Base-by-base conservation (phyloP, 2,329 filamentous ascomycete genomes). In the Clarireedia sp. region DNA sequence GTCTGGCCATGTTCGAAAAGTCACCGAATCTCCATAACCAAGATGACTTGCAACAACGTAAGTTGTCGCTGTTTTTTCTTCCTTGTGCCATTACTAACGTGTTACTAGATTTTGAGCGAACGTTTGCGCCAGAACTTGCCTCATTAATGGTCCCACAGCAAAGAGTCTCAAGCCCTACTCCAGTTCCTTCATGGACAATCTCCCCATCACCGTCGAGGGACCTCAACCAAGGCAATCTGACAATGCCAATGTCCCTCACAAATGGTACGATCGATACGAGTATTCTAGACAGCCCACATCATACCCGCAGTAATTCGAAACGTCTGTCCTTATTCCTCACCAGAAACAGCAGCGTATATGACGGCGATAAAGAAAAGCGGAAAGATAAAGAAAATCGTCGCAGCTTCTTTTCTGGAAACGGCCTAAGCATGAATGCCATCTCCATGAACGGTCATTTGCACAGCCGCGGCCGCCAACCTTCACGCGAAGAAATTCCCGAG, bases 1-100 rank as follows among this genome's bases (percentile, higher is more conserved):
- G 89, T 64, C 72, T 97, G 60, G 77, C 77, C 3, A 77, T 84
- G 63, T 89, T 89, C 69, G 78, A 79, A 57, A 82, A 80, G 50
- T 62, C 63, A 73, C 79, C 71, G 6, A 82, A 80, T 70, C 81
- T 75, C 69, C 78, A 73, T 70, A 75, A 73, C 45, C 74, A 80
- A 33, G 78, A 81, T 65, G 82, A 87, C 67, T 74, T 90, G 37
- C 76, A 80, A 58, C 76, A 75, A 70, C 78, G 86, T 89, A 78
- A 74, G 84, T 52, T 29, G 16, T 44, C 37, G 46, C 48, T 21
- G 10, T 48, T 2, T 26, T 24, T 45, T 47, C 41, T 26, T 45
- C 7, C 24, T 33, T 3, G 37, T 24, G 17, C n/a, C 3, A 9
- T 57, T 54, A 48, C 62, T 62, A 62, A 66, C 53, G 12, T 17